Base-by-base conservation (phyloP, 352 stramenopile genomes). In the Poterioochromonas sp. region DNA sequence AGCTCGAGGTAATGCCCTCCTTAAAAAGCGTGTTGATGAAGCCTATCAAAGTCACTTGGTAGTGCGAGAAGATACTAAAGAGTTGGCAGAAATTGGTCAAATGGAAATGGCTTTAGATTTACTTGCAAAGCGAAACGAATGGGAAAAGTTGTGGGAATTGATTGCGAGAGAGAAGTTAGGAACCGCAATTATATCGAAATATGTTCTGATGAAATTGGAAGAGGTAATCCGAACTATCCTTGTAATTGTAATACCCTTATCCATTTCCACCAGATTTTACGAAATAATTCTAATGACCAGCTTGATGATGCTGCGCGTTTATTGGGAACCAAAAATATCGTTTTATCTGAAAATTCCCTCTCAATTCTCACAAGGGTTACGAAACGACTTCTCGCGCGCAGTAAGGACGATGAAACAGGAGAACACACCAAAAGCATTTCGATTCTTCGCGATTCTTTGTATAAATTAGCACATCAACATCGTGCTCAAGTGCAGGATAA, bases 41-140 rank as follows among this genome's bases (percentile, higher is more conserved):
- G 41, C 40, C n/a, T 76, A 71, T 62, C 82, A 79, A 44, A 68
- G 37, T 62, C 76, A 70, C 83, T 86, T 78, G 80, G 85, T 71
- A 79, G 79, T 73, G 62, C 80, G 73, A 80, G 85, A 68, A 81
- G 85, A 79, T 83, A 85, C 26, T 12, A 80, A 83, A n/a, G 85
- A 86, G 40, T 63, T 89, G 12, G 39, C 88, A 29, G 80, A 88
- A 68, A 80, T 86, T 58, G 85, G 85, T 18, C 78, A 88, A 60
- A 84, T 78, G 60, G 77, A 80, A 29, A 79, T 83, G 11, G 92
- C 90, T 1, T 81, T 97, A 41, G 90, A 95, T 70, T 87, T 94
- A 39, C 92, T 93, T 83, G 94, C 93, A 80, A 89, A 97, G 79
- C 88, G 90, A 37, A 90, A 90, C 29, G 90, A 97, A 81, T 97